A percentile compares a stretch with the other conserved stretches of the same genome.
Conservation (phyloP, 2,329 filamentous ascomycete species). For the Stagonosporopsis vannaccii region DNA sequence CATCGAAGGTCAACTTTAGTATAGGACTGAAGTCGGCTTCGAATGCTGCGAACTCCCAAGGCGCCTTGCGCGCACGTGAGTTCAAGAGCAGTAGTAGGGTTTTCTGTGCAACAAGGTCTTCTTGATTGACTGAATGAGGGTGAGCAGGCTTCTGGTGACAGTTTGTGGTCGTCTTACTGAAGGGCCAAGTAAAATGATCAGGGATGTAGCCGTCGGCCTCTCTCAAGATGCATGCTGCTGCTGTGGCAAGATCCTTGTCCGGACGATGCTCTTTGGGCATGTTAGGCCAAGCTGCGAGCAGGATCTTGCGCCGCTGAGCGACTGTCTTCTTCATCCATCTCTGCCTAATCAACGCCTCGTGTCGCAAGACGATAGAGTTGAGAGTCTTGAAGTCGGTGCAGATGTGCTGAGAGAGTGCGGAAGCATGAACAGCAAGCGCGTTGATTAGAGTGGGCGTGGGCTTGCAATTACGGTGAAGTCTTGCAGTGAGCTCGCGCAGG, state of each 20-base stretch:
- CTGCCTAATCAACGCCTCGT: conserved; percentile 4
- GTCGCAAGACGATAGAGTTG: conserved; percentile 1
- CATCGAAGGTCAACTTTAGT: background rate
- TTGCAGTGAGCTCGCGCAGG: background rate
- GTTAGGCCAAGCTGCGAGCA: conserved; percentile 9
- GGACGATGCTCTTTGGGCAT: conserved; percentile 1
- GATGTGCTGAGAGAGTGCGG: background rate
- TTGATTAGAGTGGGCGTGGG: background rate
- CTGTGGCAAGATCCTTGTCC: background rate
- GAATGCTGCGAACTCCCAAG: conserved; percentile 2
- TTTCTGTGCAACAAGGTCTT: conserved; percentile 13
- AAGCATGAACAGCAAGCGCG: background rate
- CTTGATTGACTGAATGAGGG: conserved; percentile 3
- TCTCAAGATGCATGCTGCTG: background rate
- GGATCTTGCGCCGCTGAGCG: background rate
- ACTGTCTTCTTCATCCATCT: conserved; percentile 13
- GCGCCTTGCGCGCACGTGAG: conserved; percentile 10
- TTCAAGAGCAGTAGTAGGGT: conserved; percentile 6
- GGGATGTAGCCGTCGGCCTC: background rate
- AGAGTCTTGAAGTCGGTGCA: background rate
- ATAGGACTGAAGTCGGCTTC: conserved; percentile 8
- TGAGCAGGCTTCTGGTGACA: background rate
- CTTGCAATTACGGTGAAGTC: background rate
- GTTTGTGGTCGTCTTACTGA: background rate
- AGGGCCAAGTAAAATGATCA: background rate